phyloP scores from a whole-genome alignment of 495 filamentous ascomycete genomes.

The Choiromyces venosus region DNA sequence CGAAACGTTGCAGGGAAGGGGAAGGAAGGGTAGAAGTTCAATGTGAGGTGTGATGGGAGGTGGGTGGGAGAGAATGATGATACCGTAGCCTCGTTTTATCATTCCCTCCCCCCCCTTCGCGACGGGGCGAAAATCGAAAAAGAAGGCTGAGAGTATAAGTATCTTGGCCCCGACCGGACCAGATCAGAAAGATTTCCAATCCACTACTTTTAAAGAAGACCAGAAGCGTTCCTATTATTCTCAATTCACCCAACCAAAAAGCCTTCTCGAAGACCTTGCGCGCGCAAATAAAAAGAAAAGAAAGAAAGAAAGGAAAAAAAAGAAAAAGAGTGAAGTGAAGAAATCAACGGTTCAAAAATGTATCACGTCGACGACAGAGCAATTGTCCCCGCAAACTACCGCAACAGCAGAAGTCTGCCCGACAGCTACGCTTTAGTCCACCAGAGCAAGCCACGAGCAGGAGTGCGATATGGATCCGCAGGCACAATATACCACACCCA shows the following conservation, averaged over 20 bases:
- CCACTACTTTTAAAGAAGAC: background rate
- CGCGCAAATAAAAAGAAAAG: background rate
- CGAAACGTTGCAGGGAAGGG: slow-evolving; percentile 1
- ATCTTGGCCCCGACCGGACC: background rate
- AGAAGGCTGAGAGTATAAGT: slow-evolving; percentile 3
- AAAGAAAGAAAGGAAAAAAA: background rate
- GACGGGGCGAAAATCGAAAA: background rate
- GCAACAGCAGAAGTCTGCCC: background rate
- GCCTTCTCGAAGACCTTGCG: background rate
- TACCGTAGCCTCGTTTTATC: background rate
- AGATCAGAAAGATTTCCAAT: background rate
- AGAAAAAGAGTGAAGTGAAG: too few relatives aligned
- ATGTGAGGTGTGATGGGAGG: background rate
- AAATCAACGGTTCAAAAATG: background rate
- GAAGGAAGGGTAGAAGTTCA: background rate
- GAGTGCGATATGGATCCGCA: background rate
- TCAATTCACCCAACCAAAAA: slow-evolving; percentile 2
- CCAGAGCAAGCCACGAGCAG: background rate
- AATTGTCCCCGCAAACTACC: background rate
- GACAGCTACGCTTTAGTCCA: background rate
- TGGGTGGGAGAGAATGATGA: background rate
- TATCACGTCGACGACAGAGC: background rate
- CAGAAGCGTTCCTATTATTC: background rate
- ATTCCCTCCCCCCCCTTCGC: background rate
- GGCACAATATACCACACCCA: background rate